phyloP scores from a whole-genome alignment of 2,329 filamentous ascomycete genomes.

The Colletotrichum cordylinicola region DNA sequence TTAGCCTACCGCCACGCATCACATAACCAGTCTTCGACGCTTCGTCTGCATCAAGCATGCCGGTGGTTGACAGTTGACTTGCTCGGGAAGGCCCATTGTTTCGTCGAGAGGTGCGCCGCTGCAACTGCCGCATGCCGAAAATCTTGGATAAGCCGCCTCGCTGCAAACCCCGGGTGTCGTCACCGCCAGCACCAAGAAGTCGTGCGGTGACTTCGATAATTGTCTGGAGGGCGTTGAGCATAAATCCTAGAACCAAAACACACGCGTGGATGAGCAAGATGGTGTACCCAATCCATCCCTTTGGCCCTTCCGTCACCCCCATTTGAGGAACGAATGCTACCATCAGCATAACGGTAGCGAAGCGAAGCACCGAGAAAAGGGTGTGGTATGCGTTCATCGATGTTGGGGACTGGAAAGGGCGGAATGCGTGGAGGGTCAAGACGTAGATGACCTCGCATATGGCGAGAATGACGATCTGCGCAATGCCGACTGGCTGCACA shows the following conservation, averaged over 20 bases:
- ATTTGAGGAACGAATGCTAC: conserved; percentile 86
- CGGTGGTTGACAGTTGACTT: conserved; percentile 82
- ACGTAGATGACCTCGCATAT: conserved; percentile 94
- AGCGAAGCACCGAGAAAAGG: conserved; percentile 79
- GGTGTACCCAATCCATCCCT: conserved; percentile 94
- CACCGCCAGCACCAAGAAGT: conserved; percentile 81
- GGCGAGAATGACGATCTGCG: conserved; percentile 88
- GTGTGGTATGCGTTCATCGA: conserved; percentile 98
- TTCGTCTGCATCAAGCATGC: conserved; percentile 76
- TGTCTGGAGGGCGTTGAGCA: conserved; percentile 90
- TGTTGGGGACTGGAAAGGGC: conserved; percentile 87
- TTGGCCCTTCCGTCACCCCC: conserved; percentile 76
- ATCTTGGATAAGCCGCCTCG: conserved; percentile 88
- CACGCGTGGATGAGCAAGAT: conserved; percentile 86
- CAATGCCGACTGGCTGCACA: conserved; percentile 90
- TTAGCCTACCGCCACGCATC: conserved; percentile 57
- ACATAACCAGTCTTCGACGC: conserved; percentile 67
- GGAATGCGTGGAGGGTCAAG: conserved; percentile 85
- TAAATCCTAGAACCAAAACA: conserved; percentile 89
- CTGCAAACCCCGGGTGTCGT: conserved; percentile 71
- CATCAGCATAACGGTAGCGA: conserved; percentile 78
- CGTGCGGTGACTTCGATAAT: conserved; percentile 87
- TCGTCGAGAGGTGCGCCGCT: conserved; percentile 71
- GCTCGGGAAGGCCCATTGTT: conserved; percentile 69
- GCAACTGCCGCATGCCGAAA: conserved; percentile 89